These are phyloP conservation scores for Lathyrus oleraceus DNA, from an alignment of 306 rosid species.

Conservation along the genomic window DNA sequence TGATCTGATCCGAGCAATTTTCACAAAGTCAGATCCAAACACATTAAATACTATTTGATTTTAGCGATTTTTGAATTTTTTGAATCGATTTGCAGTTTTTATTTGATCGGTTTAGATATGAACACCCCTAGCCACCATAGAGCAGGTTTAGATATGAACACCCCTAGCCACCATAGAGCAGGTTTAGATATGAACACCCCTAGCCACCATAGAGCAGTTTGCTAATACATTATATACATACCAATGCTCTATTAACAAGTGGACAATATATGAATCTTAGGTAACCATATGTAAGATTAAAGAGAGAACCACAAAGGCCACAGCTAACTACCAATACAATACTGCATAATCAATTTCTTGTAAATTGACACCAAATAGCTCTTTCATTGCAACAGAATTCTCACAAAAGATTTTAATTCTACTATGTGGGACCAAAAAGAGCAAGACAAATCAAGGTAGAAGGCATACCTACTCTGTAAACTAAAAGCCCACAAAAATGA, in stretches of 20 bases:
- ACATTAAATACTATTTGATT: too few species aligned
- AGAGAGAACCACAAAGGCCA: neutral
- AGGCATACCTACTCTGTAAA: constrained; percentile 18
- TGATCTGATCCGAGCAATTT: too few species aligned
- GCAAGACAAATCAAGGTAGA: constrained; percentile 15
- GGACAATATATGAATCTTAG: neutral
- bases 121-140: neutral
- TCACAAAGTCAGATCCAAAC: too few species aligned
- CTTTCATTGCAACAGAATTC: constrained; percentile 26
- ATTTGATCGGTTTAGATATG: too few species aligned
- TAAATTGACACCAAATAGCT: constrained; percentile 11
- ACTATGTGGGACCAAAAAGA: neutral
- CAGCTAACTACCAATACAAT: neutral
- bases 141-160: too few species aligned
- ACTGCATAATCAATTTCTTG: constrained; percentile 14
- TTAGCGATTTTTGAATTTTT: too few species aligned
- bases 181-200: too few species aligned
- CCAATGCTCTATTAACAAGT: neutral
- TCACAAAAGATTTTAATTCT: constrained; percentile 13
- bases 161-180: neutral
- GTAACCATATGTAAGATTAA: constrained; percentile 8
- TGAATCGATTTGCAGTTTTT: too few species aligned
- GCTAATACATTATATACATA: neutral
- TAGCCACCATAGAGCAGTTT: neutral
- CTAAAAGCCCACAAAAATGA: constrained; percentile 4